phyloP scores from a whole-genome alignment of 2,329 filamentous ascomycete species.

The Sporothrix brunneoviolacea region DNA sequence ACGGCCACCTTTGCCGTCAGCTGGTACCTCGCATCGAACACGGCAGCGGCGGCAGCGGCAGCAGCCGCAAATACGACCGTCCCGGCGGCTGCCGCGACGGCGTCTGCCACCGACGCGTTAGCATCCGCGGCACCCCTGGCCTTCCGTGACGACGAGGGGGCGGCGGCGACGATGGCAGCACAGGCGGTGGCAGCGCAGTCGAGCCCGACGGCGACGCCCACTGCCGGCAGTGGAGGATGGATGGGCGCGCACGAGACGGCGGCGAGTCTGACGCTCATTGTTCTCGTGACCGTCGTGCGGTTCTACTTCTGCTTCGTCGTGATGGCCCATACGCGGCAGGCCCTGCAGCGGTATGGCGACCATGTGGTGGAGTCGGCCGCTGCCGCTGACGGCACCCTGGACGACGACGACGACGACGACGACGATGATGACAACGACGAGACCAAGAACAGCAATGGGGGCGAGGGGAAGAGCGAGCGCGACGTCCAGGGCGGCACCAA shows the following conservation, averaged over 20 bases:
- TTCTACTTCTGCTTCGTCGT: conserved; percentile 80
- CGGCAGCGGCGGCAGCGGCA: conserved; percentile 6
- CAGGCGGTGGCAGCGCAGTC: conserved; percentile 2
- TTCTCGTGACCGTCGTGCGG: conserved; percentile 65
- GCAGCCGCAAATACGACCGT: conserved; percentile 2
- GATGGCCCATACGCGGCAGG: conserved; percentile 72
- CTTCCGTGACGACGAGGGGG: neutral
- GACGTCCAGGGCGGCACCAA: conserved; percentile 22
- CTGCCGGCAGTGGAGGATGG: conserved; percentile 18
- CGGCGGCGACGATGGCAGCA: neutral
- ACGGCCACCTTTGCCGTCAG: conserved; percentile 74
- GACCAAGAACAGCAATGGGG: conserved; percentile 25
- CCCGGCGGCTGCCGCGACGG: neutral
- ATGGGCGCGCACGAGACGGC: conserved; percentile 49
- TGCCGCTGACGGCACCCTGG: conserved; percentile 32
- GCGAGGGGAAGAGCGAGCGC: conserved; percentile 25
- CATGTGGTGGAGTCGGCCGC: conserved; percentile 8
- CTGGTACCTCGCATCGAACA: conserved; percentile 60
- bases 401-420: conserved; percentile 35
- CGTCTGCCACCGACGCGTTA: neutral
- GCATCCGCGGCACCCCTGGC: neutral
- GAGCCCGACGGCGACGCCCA: neutral
- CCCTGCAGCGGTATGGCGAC: conserved; percentile 63
- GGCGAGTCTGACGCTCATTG: conserved; percentile 73
- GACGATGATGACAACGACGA: conserved; percentile 5